A percentile compares a stretch with the other conserved stretches of the same genome.
phyloP scores from a whole-genome alignment of 805 yeast genomes.

The Spathaspora passalidarum region DNA sequence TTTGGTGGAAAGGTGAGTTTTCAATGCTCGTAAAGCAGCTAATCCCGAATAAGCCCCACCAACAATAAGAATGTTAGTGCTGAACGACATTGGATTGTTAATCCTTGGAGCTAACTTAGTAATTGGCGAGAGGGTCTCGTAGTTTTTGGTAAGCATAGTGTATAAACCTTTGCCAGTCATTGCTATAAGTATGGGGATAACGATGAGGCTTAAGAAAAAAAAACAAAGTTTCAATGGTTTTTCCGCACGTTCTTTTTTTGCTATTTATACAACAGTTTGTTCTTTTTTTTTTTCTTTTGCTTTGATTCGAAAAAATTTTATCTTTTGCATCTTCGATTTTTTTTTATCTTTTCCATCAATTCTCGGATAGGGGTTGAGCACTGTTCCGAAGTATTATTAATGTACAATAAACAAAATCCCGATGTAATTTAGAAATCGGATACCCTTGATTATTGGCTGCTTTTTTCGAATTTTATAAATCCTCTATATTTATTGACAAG shows the following conservation, averaged over 20 bases:
- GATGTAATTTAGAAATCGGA: too few relatives aligned
- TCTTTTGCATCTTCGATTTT: neutral
- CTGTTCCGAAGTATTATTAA: too few relatives aligned
- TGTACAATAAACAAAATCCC: too few relatives aligned
- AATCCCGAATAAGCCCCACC: constrained; percentile 44
- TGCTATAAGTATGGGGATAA: too few relatives aligned
- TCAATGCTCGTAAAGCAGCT: constrained; percentile 29
- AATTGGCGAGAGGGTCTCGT: neutral
- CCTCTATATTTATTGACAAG: too few relatives aligned
- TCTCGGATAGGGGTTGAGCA: neutral
- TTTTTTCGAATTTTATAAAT: too few relatives aligned
- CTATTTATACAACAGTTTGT: neutral
- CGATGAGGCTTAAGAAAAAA: neutral
- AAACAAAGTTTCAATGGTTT: neutral
- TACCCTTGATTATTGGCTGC: too few relatives aligned
- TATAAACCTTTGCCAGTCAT: neutral
- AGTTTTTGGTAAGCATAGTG: neutral
- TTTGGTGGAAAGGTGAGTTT: constrained; percentile 18
- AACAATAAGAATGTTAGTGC: constrained; percentile 35
- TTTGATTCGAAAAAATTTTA: neutral
- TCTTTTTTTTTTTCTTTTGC: neutral
- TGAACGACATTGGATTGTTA: constrained; percentile 14
- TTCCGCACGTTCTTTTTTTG: neutral
- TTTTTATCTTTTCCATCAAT: neutral
- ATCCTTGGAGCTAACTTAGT: constrained; percentile 1